Evolutionary conservation across 139 green algal genomes (phyloP).

Genomic region (Chlamydomonas sp.): DNA sequence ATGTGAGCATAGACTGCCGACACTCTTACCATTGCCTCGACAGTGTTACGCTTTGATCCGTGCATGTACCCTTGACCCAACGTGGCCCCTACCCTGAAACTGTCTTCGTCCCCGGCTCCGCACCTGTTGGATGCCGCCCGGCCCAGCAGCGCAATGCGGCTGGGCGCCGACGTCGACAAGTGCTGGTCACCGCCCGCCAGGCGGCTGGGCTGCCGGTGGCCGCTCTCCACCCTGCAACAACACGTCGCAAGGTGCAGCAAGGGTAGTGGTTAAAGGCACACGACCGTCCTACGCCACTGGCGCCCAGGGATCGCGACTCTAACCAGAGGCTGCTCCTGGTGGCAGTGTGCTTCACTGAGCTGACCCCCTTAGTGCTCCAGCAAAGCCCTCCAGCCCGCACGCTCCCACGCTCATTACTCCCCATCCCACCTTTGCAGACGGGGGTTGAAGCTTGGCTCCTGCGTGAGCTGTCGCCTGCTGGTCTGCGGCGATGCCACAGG

Average conservation of each 20-base stretch:
- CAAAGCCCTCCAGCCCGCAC: no score
- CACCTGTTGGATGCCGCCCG: constrained; percentile 22
- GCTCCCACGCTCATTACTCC: background rate
- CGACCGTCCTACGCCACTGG: no score
- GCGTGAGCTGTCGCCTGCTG: constrained; percentile 9
- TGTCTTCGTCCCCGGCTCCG: background rate
- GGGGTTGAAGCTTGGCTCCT: constrained; percentile 38
- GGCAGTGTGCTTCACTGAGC: no score
- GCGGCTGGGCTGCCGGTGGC: background rate
- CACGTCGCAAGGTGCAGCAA: no score
- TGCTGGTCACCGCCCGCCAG: background rate
- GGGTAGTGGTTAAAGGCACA: no score
- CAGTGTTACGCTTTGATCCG: no score
- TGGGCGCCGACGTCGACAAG: background rate
- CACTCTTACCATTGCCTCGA: no score
- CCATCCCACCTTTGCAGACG: background rate
- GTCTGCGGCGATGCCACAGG: constrained; percentile 6
- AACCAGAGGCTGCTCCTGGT: no score
- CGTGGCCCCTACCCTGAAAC: background rate
- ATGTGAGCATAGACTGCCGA: no score
- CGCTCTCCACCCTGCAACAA: background rate
- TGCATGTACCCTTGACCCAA: background rate
- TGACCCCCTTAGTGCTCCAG: no score
- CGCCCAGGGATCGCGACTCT: no score
- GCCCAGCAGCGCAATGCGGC: constrained; percentile 13